Base-by-base conservation (phyloP, 257 asterid species). In the Solanum ossicruentum region DNA sequence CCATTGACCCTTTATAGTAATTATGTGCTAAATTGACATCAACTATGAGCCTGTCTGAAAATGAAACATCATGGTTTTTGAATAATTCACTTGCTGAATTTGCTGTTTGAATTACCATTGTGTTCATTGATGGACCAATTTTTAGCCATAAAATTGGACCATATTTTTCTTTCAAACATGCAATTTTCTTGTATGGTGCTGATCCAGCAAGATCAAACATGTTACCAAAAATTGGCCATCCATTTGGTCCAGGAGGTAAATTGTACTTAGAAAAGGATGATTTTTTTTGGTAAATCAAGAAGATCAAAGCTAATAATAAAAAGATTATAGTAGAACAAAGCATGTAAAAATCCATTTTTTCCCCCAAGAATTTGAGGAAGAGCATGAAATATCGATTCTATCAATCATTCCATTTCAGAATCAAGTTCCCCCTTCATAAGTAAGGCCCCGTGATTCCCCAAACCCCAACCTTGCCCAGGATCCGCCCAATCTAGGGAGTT, bases 151-250 rank as follows among this genome's bases (percentile, higher is more conserved):
- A 89, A 5, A 90, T 87, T 4, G 90, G 88, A 58, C 94, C 93
- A 80, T 89, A 88, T n/a, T 86, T 82, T 1, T 83, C 61, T 39
- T 45, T 80, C 1, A 89, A 88, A 17, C 10, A 79, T 23, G 92
- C 90, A 43, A 90, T 77, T 84, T 87, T 54, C 63, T 88, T 60
- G 85, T 90, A 90, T 26, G 93, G 93, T 57, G 82, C 72, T 84
- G 51, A 43, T 20, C 94, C 93, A 49, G 60, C 81, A 0, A 92
- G 91, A 4, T 79, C 85, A 88, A 92, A 92, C 89, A 90, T 86
- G 89, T 90, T 88, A 69, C 94, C 93, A 65, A 92, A 86, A 41
- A 90, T 45, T 17, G 92, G 94, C 88, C 91, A 89, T 61, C 94
- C 93, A 0, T 66, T 78, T 7, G 93, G 94, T 8, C 94, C 93